Evolutionary conservation across 495 filamentous ascomycete genomes (phyloP).

Genomic region (Parmelia sp.): DNA sequence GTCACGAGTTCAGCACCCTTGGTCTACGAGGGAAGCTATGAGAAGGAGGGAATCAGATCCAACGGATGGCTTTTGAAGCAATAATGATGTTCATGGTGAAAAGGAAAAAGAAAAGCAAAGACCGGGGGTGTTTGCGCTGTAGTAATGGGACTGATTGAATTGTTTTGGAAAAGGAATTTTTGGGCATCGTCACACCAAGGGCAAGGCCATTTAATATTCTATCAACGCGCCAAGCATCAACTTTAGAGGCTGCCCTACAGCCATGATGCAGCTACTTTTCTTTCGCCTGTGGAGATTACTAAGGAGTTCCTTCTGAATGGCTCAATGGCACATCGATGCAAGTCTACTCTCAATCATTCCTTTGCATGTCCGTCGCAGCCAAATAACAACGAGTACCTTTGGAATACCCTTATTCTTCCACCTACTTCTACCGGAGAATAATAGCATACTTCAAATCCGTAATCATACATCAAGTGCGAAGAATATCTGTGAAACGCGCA

Average conservation of each 20-base stretch:
- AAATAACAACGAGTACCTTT: background rate
- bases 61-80: background rate
- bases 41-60: conserved; percentile 9
- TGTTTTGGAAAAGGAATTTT: background rate
- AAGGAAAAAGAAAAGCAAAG: background rate
- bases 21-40: conserved; percentile 2
- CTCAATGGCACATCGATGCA: too few relatives aligned
- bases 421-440: background rate
- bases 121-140: background rate
- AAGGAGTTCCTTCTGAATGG: too few relatives aligned
- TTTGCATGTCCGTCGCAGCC: too few relatives aligned
- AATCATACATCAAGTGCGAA: background rate
- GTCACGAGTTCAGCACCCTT: background rate
- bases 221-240: background rate
- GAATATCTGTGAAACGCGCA: background rate
- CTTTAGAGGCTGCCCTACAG: too few relatives aligned
- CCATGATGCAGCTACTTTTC: too few relatives aligned
- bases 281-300: too few relatives aligned
- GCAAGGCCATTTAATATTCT: too few relatives aligned
- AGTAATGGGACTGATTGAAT: background rate
- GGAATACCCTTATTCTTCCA: background rate
- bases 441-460: background rate
- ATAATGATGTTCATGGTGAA: background rate
- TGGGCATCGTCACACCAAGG: background rate
- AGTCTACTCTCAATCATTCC: too few relatives aligned